Evolutionary conservation across 257 asterid species (phyloP).

Genomic region (Marsdenia floribunda): DNA sequence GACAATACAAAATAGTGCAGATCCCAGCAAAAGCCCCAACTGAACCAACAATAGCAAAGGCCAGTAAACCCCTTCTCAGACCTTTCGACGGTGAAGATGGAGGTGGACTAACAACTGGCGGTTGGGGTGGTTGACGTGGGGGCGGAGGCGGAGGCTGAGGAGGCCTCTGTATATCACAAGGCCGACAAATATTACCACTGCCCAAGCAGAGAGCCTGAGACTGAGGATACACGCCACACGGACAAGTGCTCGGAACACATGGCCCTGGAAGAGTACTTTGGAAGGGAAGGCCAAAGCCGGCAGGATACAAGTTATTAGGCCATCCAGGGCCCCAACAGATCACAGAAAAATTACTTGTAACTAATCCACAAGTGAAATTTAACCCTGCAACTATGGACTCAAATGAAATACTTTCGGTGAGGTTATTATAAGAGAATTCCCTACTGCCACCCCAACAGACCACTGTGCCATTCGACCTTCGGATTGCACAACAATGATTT

Average conservation of each 20-base stretch:
- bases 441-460: slow-evolving; percentile 78
- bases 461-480: slow-evolving; percentile 48
- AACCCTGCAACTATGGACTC: slow-evolving; percentile 67
- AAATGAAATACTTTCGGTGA: slow-evolving; percentile 37
- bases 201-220: slow-evolving; percentile 60
- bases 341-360: slow-evolving; percentile 51
- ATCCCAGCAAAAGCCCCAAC: slow-evolving; percentile 72
- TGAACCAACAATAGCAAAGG: slow-evolving; percentile 62
- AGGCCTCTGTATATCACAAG: slow-evolving; percentile 45
- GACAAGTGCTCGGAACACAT: slow-evolving; percentile 44
- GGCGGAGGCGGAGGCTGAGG: slow-evolving; percentile 15
- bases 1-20: slow-evolving; percentile 46
- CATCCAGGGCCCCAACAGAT: slow-evolving; percentile 87
- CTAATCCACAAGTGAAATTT: slow-evolving; percentile 69
- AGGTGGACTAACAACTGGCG: slow-evolving; percentile 19
- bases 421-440: slow-evolving; percentile 23
- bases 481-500: slow-evolving; percentile 58
- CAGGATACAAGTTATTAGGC: slow-evolving; percentile 30
- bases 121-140: slow-evolving; percentile 14
- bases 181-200: slow-evolving; percentile 64
- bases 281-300: slow-evolving; percentile 48
- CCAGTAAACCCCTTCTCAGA: slow-evolving; percentile 52
- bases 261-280: slow-evolving; percentile 67
- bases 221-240: slow-evolving; percentile 60
- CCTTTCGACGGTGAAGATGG: slow-evolving; percentile 31